Conservation (phyloP, 495 filamentous ascomycete genomes). For the Penicillium argentinense region DNA sequence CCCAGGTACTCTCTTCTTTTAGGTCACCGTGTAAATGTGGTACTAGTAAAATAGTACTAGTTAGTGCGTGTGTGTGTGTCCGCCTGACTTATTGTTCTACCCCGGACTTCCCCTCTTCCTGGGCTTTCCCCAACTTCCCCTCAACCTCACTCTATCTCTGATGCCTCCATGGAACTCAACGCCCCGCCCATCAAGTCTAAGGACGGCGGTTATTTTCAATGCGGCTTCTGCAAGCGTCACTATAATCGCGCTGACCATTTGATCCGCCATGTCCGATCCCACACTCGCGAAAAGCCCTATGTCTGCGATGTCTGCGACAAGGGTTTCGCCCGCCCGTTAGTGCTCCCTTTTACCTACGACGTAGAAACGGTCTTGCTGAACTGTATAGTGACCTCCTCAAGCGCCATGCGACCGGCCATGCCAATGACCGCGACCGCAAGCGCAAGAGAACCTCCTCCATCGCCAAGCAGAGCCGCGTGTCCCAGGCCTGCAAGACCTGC, state of each 20-base stretch:
- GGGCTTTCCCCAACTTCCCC: background rate
- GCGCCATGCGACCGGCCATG: slow-evolving; percentile 54
- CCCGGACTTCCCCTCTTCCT: background rate
- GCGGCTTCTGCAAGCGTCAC: slow-evolving; percentile 51
- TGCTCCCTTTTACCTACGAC: background rate
- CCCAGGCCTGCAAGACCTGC: slow-evolving; percentile 54
- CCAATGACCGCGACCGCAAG: slow-evolving; percentile 49
- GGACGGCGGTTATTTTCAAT: slow-evolving; percentile 46
- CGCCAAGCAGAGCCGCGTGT: slow-evolving; percentile 50
- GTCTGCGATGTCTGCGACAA: slow-evolving; percentile 49
- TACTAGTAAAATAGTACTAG: too few species aligned
- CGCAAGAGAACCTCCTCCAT: slow-evolving; percentile 44
- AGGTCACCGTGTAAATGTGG: too few species aligned
- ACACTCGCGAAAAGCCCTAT: slow-evolving; percentile 58
- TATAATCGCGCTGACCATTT: slow-evolving; percentile 59
- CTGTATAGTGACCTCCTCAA: slow-evolving; percentile 49
- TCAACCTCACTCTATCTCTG: background rate
- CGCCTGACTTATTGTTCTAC: too few species aligned
- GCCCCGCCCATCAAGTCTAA: slow-evolving; percentile 20
- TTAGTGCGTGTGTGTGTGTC: too few species aligned
- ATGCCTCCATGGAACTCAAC: background rate
- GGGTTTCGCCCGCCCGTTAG: slow-evolving; percentile 51
- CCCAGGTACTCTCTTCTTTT: too few species aligned
- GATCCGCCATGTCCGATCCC: slow-evolving; percentile 57
- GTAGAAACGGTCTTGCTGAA: background rate